A percentile compares a stretch with the other conserved stretches of the same genome.
Evolutionary conservation across 345 rosid species (phyloP).

Genomic region (Bretschneidera sinensis): DNA sequence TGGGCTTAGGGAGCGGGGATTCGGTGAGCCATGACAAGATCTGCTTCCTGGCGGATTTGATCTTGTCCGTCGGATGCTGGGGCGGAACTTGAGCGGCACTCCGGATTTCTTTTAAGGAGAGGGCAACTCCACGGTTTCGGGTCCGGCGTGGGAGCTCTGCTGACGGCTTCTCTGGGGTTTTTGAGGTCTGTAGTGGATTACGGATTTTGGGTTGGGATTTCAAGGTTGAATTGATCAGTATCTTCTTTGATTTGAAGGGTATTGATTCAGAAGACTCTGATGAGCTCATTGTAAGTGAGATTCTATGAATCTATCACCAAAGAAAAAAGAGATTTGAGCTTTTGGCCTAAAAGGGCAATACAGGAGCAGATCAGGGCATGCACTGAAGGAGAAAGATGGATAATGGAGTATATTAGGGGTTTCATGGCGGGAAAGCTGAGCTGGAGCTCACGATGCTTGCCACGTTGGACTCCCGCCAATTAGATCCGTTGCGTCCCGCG

Average conservation of each 20-base stretch:
- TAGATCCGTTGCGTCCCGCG: conserved; percentile 60
- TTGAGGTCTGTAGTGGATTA: conserved; percentile 22
- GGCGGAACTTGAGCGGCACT: conserved; percentile 42
- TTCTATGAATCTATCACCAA: too few relatives aligned
- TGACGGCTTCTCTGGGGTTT: conserved; percentile 53
- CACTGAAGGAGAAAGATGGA: not conserved
- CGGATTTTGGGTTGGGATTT: conserved; percentile 12
- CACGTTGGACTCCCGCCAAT: conserved; percentile 45
- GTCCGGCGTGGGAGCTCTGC: conserved; percentile 33
- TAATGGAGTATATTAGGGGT: not conserved
- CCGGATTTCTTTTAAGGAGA: conserved; percentile 59
- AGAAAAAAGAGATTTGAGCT: conserved; percentile 5
- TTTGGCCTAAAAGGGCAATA: conserved; percentile 3
- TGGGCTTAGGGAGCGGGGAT: conserved; percentile 14
- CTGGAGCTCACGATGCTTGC: conserved; percentile 20
- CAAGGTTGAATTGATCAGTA: conserved; percentile 16
- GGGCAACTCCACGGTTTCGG: conserved; percentile 47
- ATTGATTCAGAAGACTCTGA: conserved; percentile 28
- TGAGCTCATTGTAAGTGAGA: conserved; percentile 24
- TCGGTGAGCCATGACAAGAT: conserved; percentile 25
- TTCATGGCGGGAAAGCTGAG: conserved; percentile 38
- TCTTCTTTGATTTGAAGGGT: conserved; percentile 43
- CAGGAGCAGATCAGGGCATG: not conserved
- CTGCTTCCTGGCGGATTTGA: conserved; percentile 36
- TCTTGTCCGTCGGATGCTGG: conserved; percentile 21